These are phyloP conservation scores for Monosporascus sp. DNA, from an alignment of 2,329 filamentous ascomycete species.

Conservation along the genomic window DNA sequence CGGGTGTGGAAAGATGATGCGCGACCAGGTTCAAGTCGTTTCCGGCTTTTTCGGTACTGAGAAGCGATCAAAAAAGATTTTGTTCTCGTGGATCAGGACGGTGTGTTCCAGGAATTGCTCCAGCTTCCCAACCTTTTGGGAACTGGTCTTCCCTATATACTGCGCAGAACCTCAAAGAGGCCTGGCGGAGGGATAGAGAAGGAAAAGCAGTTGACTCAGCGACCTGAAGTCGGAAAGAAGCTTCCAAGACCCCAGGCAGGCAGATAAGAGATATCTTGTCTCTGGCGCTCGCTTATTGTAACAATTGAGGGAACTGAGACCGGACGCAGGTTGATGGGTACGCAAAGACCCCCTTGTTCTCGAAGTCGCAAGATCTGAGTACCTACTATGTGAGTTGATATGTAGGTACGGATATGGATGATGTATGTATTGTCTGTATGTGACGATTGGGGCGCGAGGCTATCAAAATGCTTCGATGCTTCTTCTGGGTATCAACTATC, in stretches of 20 bases:
- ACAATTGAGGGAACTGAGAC: conserved; percentile 13
- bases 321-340: conserved; percentile 9
- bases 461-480: too few relatives aligned
- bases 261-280: conserved; percentile 12
- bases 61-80: neutral
- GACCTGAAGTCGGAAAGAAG: conserved; percentile 22
- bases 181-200: conserved; percentile 1
- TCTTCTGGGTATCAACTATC: neutral
- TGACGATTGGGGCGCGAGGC: too few relatives aligned
- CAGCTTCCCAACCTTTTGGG: conserved; percentile 13
- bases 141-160: conserved; percentile 18
- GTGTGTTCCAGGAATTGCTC: conserved; percentile 20
- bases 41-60: neutral
- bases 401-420: too few relatives aligned
- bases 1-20: neutral
- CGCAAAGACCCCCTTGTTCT: conserved; percentile 21
- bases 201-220: conserved; percentile 17
- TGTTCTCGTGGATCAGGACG: conserved; percentile 12
- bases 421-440: too few relatives aligned
- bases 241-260: conserved; percentile 18
- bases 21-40: neutral
- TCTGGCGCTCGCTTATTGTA: conserved; percentile 15
- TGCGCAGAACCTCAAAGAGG: conserved; percentile 11
- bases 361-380: conserved; percentile 19
- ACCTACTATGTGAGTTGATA: neutral